Base-by-base conservation (phyloP, 1,139 yeast genomes). In the Magnusiomyces fungicola region DNA sequence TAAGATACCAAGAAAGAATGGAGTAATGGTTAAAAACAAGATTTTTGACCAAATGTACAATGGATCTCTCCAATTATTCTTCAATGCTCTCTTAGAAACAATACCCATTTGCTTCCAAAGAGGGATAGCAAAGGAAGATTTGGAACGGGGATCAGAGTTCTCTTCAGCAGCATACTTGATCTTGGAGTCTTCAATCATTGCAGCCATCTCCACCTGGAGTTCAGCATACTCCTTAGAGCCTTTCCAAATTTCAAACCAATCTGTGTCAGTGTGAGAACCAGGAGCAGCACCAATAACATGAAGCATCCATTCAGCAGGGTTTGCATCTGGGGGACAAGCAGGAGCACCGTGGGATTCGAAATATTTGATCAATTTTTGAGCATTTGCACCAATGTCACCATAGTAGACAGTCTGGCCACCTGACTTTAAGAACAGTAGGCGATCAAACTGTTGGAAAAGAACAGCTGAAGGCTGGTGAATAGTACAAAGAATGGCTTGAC, bases 391-490 rank as follows among this genome's bases (percentile, higher is more conserved):
- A 57, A 83, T 71, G 48, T 81, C 85, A 50, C 90, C 90, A 62
- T 81, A 83, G 64, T 83, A 83, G n/a, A 81, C 86, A 3, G 89
- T 83, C 60, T 75, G 71, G 51, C 90, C 90, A 56, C 90, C 90
- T 55, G 69, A 74, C 52, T 80, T 81, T 61, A 83, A 69, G 60
- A 83, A 79, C 53, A 83, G 68, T 54, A 83, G 69, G 55, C 89
- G 75, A 60, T 83, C 90, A 61, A 83, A 83, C 57, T 81, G 84
- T 61, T 81, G 80, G 67, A 82, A 73, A 61, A 82, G 69, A 46
- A 80, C 71, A 43, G 88, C 87, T 7, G 87, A 80, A 49, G 89
- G 89, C 64, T 82, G 89, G 66, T 82, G 88, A 55, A 81, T 82
- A 12, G 89, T 82, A 68, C 88, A 81, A 61, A 81, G 66, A 56